Evolutionary conservation across 768 basidiomycete species (phyloP).

Genomic region (Hortiboletus campestris): DNA sequence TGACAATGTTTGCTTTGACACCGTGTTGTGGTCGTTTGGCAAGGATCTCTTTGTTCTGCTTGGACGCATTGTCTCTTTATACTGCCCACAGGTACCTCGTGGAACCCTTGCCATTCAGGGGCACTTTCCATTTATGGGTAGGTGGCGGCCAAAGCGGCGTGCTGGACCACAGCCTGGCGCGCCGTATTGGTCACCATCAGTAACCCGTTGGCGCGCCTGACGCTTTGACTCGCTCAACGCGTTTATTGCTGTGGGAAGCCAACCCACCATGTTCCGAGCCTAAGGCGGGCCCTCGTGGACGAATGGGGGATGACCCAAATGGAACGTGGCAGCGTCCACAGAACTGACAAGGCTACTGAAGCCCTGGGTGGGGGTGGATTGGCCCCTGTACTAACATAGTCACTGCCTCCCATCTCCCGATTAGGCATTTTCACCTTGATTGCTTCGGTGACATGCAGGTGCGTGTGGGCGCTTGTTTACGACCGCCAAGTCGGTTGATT

Average conservation of each 20-base stretch:
- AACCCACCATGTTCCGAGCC: not conserved
- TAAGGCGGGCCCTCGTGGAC: not conserved
- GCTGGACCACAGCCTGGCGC: constrained; percentile 15
- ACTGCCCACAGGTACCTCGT: constrained; percentile 1
- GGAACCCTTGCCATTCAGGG: constrained; percentile 21
- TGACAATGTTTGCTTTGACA: constrained; percentile 17
- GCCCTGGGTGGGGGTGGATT: no score
- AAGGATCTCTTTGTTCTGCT: constrained; percentile 13
- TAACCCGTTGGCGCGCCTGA: not conserved
- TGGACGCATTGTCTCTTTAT: constrained; percentile 26
- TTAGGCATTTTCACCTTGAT: not conserved
- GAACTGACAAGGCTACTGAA: not conserved
- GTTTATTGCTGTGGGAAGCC: not conserved
- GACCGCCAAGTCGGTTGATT: not conserved
- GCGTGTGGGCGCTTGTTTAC: constrained; percentile 11
- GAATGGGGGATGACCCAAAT: not conserved
- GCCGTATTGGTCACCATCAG: not conserved
- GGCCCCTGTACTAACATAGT: not conserved
- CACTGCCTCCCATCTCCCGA: not conserved
- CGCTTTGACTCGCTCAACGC: constrained; percentile 22
- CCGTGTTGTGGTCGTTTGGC: constrained; percentile 2
- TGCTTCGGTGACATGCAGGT: not conserved
- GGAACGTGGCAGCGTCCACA: not conserved
- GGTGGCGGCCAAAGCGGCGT: constrained; percentile 12
- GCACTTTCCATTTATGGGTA: constrained; percentile 22